Percentiles rank a stretch among this genome's conserved stretches.
Evolutionary conservation across 2,329 filamentous ascomycete species (phyloP).

Genomic region (Fusarium sp.): DNA sequence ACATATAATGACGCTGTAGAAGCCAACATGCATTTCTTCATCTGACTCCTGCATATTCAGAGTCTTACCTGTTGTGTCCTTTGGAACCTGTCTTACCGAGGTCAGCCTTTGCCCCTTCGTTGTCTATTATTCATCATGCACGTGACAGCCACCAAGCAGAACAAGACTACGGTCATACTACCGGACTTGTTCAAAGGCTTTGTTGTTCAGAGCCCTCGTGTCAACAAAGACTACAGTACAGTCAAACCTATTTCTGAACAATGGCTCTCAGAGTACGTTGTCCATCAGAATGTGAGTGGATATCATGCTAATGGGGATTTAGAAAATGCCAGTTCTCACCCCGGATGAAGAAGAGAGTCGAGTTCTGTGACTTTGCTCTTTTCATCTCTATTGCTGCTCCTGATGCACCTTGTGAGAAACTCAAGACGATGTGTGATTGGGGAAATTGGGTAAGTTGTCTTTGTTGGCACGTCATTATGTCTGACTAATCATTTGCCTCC

Average conservation of each 20-base stretch:
- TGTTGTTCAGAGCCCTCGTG: background rate
- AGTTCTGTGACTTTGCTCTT: constrained; percentile 22
- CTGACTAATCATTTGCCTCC: background rate
- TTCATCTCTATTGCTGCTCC: constrained; percentile 22
- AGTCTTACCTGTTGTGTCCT: background rate
- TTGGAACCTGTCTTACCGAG: background rate
- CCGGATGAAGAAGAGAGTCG: constrained; percentile 17
- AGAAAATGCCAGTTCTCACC: constrained; percentile 12
- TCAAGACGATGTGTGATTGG: constrained; percentile 27
- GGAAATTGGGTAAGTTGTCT: constrained; percentile 18
- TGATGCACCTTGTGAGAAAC: constrained; percentile 8
- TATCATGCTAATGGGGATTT: no score
- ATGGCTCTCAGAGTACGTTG: constrained; percentile 19
- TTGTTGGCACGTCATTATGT: rapidly evolving
- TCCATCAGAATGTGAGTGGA: no score
- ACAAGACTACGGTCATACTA: background rate
- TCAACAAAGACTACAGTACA: constrained; percentile 10
- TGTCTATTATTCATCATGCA: background rate
- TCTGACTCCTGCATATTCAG: background rate
- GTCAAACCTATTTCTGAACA: constrained; percentile 18
- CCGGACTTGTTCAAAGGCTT: constrained; percentile 16
- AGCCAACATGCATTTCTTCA: background rate
- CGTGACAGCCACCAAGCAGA: background rate
- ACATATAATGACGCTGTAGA: background rate
- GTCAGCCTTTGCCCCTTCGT: background rate